Evolutionary conservation across 73 alveolate species (phyloP), one percentile per base, ranked within the genome.

Genomic region (Paraurostyla sp.): DNA sequence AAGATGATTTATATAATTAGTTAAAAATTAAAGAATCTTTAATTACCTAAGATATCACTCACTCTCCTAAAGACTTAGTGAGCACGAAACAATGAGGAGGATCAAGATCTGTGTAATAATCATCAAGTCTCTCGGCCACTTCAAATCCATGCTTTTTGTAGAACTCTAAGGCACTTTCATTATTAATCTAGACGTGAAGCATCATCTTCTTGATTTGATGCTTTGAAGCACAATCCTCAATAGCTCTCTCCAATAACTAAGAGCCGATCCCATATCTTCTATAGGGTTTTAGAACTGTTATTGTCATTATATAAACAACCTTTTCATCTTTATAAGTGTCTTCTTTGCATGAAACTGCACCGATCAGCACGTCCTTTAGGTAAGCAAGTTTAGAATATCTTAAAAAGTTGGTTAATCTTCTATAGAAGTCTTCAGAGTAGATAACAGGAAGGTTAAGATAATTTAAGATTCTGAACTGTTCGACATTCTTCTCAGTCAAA

Each of bases 341-440:
- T 16, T 81, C 83, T 57, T 95, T 94, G 87, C 99, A 95, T 35
- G 97, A 91, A 0, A 95, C 76, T 41, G 97, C 97, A 16, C 97
- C 97, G 16, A 95, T 91, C 33, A 95, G 87, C 0, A 95, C 90
- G 59, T 95, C 97, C 69, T 92, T 94, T 51, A 43, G 83, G 92
- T 93, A 95, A 56, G 97, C 99, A 22, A 93, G 90, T 75, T 95
- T 91, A n/a, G 97, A 94, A 84, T 88, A 95, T n/a, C 97, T 78
- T 13, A 58, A 50, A 71, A 49, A 89, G 69, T 88, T 68, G 63
- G 85, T 85, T 7, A 95, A 80, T 88, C 93, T 87, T 32, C 57
- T 29, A 86, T 95, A 95, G 94, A 95, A 95, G 63, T 89, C 94
- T 45, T 87, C 95, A 25, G 89, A 88, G 92, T 95, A 95, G 46